Base-by-base conservation (phyloP, 2,329 filamentous ascomycete species). In the Colletotrichum truncatum region DNA sequence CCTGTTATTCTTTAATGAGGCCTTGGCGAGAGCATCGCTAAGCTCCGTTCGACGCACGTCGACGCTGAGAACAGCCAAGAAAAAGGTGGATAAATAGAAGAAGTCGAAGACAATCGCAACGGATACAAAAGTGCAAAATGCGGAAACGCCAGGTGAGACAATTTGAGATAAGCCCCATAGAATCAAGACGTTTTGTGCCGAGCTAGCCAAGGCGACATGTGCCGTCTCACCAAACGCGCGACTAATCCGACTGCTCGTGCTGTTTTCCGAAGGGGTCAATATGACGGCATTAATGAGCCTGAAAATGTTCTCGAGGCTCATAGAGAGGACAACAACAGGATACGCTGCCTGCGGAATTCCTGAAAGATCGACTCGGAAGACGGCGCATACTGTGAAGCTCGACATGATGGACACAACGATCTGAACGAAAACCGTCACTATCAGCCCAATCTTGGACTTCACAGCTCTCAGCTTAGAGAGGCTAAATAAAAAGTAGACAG, bases 301-400 rank as follows among this genome's bases (percentile, higher is more conserved):
- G 72, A 94, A 91, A 68, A 93, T 91, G 70, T 94, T 94, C 71
- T 94, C 92, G 30, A 94, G 80, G 52, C 92, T 93, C 78, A 93
- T 90, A 38, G 89, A 86, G 38, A 94, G 83, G 8, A 94, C 87
- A n/a, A 93, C 90, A 9, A 93, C 84, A 0, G 92, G 92, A 73
- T 94, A 95, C 34, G 88, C 88, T 55, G 90, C 90, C 66, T 89
- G 85, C 3, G 92, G 92, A 52, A 95, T 91, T 68, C 87, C 88
- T 9, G 91, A 92, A 14, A 95, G 80, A 71, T 94, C 91, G 71
- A 94, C 87, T 67, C 91, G 90, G 68, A 93, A 84, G 46, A 93
- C 84, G 32, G 91, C 91, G 73, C 92, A 94, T 36, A 95, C 83
- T 0, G 92, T 93, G 72, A 95, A 93, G 75, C 91, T 94, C 4